These are phyloP conservation scores for Pyrus hybrid DNA, from an alignment of 331 rosid genomes.

Conservation along the genomic window DNA sequence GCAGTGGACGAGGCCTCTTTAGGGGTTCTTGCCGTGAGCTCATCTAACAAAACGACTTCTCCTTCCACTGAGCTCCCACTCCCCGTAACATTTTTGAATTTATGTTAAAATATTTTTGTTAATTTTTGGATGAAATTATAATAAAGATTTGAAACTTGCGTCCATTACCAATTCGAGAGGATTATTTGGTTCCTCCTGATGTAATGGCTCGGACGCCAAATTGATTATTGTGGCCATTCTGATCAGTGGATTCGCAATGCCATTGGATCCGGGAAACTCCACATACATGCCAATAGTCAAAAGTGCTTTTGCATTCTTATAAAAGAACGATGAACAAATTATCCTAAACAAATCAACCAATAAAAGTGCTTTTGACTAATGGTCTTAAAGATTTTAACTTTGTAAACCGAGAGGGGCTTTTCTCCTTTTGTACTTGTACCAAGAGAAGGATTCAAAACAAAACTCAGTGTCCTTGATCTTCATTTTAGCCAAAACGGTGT, in stretches of 20 bases:
- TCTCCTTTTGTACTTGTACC: neutral
- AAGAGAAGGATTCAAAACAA: neutral
- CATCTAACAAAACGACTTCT: conserved; percentile 62
- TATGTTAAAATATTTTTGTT: neutral
- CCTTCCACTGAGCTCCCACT: conserved; percentile 89
- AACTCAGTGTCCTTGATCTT: neutral
- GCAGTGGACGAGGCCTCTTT: conserved; percentile 57
- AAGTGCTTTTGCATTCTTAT: neutral
- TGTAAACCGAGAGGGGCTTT: no score
- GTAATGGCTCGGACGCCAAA: conserved; percentile 85
- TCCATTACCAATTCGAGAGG: conserved; percentile 74
- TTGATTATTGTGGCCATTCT: conserved; percentile 48
- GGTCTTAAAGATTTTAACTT: no score
- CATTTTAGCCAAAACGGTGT: neutral
- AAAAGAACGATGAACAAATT: no score
- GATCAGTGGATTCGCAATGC: conserved; percentile 43
- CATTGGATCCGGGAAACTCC: conserved; percentile 80
- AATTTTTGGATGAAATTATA: neutral
- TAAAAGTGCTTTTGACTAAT: no score
- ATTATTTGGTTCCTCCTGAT: conserved; percentile 38
- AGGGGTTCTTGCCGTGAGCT: conserved; percentile 77
- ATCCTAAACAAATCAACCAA: no score
- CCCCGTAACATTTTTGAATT: no score
- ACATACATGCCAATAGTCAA: conserved; percentile 10
- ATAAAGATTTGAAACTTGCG: conserved; percentile 10